Conservation (phyloP, 2,329 filamentous ascomycete genomes). For the Domatiomyces catenatus region DNA sequence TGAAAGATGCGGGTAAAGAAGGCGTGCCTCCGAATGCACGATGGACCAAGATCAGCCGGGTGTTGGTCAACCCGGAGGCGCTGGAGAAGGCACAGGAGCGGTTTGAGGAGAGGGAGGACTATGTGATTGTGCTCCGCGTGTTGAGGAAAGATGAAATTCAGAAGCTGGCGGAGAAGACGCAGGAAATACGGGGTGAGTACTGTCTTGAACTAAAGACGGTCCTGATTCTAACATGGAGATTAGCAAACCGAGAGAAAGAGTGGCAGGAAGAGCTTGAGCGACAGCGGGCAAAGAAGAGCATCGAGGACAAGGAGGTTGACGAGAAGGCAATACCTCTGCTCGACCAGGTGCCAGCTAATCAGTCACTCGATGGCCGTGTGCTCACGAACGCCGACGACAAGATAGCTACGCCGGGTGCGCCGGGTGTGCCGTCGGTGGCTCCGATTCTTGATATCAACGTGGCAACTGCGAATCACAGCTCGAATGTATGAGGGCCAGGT, state of each 20-base stretch:
- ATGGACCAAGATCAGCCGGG: constrained; percentile 85
- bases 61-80: constrained; percentile 77
- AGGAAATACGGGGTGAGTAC: constrained; percentile 58
- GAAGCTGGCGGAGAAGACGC: constrained; percentile 65
- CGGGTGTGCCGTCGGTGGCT: too few species aligned
- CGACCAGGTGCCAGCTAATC: neutral
- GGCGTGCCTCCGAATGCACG: constrained; percentile 64
- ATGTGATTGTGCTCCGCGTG: constrained; percentile 82
- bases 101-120: constrained; percentile 82
- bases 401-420: neutral
- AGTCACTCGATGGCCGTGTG: neutral
- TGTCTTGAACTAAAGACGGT: neutral
- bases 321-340: neutral
- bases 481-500: neutral
- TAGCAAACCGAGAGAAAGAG: constrained; percentile 22
- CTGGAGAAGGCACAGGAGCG: constrained; percentile 75
- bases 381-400: neutral
- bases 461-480: neutral
- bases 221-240: neutral
- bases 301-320: neutral
- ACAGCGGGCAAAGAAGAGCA: neutral
- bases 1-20: constrained; percentile 69
- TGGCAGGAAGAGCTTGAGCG: constrained; percentile 22
- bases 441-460: neutral
- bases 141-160: constrained; percentile 81